phyloP scores from a whole-genome alignment of 2,329 filamentous ascomycete genomes.

The Clonostachys sp. region DNA sequence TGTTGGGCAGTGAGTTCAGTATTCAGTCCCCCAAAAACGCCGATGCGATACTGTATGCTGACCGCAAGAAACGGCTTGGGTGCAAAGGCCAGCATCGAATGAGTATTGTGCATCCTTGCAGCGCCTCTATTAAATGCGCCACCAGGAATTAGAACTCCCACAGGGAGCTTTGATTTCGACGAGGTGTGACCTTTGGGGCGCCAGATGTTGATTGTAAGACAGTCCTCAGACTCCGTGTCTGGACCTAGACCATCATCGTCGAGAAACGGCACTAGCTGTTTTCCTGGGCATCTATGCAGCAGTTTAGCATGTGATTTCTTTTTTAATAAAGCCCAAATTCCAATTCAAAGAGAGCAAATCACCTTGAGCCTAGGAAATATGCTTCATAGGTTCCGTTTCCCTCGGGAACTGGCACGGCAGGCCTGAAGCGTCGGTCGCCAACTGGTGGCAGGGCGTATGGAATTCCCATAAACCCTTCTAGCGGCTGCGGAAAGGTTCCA shows the following conservation, averaged over 20 bases:
- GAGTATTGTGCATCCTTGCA: conserved; percentile 27
- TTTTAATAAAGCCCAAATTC: background rate
- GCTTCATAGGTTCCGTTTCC: conserved; percentile 7
- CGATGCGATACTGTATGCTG: conserved; percentile 41
- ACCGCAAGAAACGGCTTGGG: conserved; percentile 41
- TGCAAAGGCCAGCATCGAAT: conserved; percentile 44
- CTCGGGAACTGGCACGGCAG: conserved; percentile 18
- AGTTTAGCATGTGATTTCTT: conserved; percentile 2
- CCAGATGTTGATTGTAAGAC: conserved; percentile 16
- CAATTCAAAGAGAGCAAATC: background rate
- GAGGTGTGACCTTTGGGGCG: conserved; percentile 7
- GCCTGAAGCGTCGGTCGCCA: conserved; percentile 33
- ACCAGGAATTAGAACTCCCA: conserved; percentile 17
- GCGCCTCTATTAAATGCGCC: conserved; percentile 23
- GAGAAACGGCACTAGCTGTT: conserved; percentile 20
- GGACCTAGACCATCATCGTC: conserved; percentile 19
- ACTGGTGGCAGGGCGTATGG: conserved; percentile 40
- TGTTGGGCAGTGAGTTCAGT: conserved; percentile 43
- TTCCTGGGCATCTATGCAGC: conserved; percentile 16
- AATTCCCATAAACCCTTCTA: conserved; percentile 38
- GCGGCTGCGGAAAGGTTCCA: conserved; percentile 16
- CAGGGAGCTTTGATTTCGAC: conserved; percentile 13
- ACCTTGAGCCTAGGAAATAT: conserved; percentile 13
- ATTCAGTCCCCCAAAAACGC: conserved; percentile 54
- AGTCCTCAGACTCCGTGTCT: conserved; percentile 20